Evolutionary conservation across 345 rosid genomes (phyloP).

Genomic region (Draba incana): DNA sequence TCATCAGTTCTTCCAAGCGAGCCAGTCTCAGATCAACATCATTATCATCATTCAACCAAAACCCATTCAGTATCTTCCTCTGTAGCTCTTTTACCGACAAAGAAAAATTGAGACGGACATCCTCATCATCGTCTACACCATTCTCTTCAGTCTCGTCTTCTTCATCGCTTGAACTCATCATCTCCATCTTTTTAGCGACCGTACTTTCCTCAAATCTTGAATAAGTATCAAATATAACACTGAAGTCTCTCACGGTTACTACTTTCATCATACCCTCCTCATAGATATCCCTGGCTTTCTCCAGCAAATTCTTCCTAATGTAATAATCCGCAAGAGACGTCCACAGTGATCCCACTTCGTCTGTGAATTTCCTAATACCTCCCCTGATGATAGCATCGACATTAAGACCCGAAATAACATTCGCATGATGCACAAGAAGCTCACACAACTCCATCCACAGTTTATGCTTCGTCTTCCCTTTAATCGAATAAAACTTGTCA

Average conservation of each 20-base stretch:
- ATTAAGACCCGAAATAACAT: constrained; percentile 81
- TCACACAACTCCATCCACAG: constrained; percentile 96
- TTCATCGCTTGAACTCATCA: constrained; percentile 64
- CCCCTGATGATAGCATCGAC: constrained; percentile 97
- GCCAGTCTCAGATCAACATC: constrained; percentile 90
- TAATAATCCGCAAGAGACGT: constrained; percentile 96
- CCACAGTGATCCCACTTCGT: constrained; percentile 95
- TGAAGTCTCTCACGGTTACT: constrained; percentile 88
- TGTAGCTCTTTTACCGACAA: constrained; percentile 61
- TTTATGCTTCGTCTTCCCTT: constrained; percentile 87
- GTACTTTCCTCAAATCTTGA: constrained; percentile 84
- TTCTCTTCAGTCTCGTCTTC: constrained; percentile 57
- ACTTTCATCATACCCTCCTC: constrained; percentile 98
- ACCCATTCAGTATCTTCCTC: constrained; percentile 77
- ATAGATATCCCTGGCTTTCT: constrained; percentile 91
- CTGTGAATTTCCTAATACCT: constrained; percentile 88
- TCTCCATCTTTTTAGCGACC: constrained; percentile 73
- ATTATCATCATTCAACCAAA: constrained; percentile 88
- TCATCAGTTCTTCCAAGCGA: constrained; percentile 72
- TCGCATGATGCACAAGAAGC: constrained; percentile 80
- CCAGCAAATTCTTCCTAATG: constrained; percentile 77
- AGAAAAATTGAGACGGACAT: constrained; percentile 62
- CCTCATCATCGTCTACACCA: constrained; percentile 61
- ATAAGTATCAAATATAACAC: constrained; percentile 89
- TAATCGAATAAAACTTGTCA: constrained; percentile 75